These are phyloP conservation scores for Parmales sp. DNA, from an alignment of 108 stramenopile genomes.

Conservation along the genomic window DNA sequence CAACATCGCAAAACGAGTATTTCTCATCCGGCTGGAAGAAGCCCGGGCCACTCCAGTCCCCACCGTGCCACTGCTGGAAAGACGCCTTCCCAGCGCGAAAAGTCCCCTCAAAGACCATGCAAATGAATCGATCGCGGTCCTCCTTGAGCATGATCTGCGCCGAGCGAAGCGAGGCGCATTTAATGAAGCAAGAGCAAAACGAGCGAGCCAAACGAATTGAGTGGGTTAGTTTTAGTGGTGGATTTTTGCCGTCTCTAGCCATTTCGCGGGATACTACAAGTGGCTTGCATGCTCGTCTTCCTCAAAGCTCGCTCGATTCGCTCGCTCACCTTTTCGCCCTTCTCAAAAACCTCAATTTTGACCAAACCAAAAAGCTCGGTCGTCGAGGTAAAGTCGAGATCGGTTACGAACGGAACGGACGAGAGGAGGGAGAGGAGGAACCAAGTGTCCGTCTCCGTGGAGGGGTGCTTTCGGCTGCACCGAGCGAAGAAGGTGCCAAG, in stretches of 20 bases:
- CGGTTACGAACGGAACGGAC: constrained; percentile 58
- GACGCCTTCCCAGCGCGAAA: too few species aligned
- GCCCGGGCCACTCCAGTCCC: constrained; percentile 78
- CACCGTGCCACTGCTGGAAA: constrained; percentile 79
- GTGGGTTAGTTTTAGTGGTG: not conserved
- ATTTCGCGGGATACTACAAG: not conserved
- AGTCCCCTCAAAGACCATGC: too few species aligned
- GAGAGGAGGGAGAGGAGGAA: constrained; percentile 70
- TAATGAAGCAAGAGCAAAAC: not conserved
- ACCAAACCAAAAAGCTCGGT: not conserved
- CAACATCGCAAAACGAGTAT: constrained; percentile 23
- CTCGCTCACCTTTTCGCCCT: not conserved
- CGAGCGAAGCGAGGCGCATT: not conserved
- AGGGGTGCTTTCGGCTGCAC: not conserved
- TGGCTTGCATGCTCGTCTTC: not conserved
- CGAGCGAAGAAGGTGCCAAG: not conserved
- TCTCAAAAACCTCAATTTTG: not conserved
- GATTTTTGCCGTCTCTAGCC: not conserved
- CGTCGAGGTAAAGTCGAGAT: not conserved
- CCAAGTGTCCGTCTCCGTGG: constrained; percentile 59
- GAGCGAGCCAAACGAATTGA: not conserved
- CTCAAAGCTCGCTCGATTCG: too few species aligned
- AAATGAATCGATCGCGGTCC: not conserved
- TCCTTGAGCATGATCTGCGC: not conserved
- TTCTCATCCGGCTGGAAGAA: constrained; percentile 62